Base-by-base conservation (phyloP, 108 stramenopile species). In the Cyclotella kingstonii region DNA sequence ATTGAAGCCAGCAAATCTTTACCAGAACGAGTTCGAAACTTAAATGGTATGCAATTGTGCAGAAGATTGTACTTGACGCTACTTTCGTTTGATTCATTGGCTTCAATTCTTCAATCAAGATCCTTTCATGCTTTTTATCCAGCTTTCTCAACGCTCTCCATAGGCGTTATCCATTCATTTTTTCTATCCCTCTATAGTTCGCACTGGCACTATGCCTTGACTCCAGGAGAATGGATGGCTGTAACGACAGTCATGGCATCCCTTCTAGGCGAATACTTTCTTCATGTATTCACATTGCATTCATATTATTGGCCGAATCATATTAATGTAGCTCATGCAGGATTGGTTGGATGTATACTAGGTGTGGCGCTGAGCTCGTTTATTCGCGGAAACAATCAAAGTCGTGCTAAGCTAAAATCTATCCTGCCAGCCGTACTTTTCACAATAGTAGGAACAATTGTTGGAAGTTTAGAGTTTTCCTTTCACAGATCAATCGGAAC, bases 171-270 rank as follows among this genome's bases (percentile, higher is more conserved):
- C n/a, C n/a, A n/a, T n/a, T n/a, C n/a, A n/a, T n/a, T n/a, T n/a
- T n/a, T n/a, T n/a, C n/a, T n/a, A 40, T 4, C 39, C 2, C 3
- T 1, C 2, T 40, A 40, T 40, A 52, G 27, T 31, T 36, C 54
- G 40, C n/a, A n/a, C n/a, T 73, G 71, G 71, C 71, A 64, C 33
- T 41, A 64, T 62, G 60, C 67, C n/a, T 68, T 74, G 34, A 69
- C 73, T 48, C 68, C 67, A 12, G 73, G 73, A 33, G 73, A 74
- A 46, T 74, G 73, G 73, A 69, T 68, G 66, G 44, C 35, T 33
- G 67, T 74, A 33, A 62, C 73, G 7, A 68, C 64, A 31, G 31
- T 74, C 59, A 63, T 62, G 9, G 26, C 67, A 6, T 61, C 68
- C 27, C 8, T 55, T 22, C 36, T 68, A 19, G 53, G 60, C 54